Evolutionary conservation across 192 early-diverging fungal genomes (phyloP), one percentile per base, ranked within the genome.

Genomic region (Coemansia sp.): DNA sequence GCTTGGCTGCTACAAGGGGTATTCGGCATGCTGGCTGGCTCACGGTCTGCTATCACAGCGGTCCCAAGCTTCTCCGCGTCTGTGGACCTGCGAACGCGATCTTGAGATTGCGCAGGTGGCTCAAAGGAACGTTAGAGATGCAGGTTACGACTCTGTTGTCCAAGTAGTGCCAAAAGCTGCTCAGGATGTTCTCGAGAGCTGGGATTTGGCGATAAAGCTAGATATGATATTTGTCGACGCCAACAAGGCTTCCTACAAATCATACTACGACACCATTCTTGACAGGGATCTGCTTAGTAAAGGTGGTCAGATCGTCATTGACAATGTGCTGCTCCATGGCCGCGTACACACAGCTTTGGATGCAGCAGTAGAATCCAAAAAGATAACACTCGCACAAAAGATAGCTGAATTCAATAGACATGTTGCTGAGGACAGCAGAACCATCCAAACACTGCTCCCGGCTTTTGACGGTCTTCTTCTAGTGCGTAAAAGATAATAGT

Each of bases 141-240:
- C 73, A 22, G 73, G 73, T 2, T 62, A 53, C 15, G n/a, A 48
- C 25, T 45, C 60, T 18, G 47, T 18, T 1, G 50, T 66, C 10
- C 57, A 47, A 2, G 55, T 76, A 1, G 14, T 76, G 10, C 22
- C 41, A 8, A 34, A 57, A 18, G 17, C 67, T 0, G 73, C 73
- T 2, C 55, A 55, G 19, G 11, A 49, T 2, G 60, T 63, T 5
- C 45, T 82, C 6, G 5, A 53, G 4, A 48, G 68, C 0, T 71
- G 69, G 61, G 62, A 82, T 40, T 57, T 58, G 2, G 61, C 12
- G 0, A 44, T 65, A n/a, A 67, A 80, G 49, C 83, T 87, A 53
- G 86, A 87, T 45, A 44, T 84, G 13, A 64, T 87, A 9, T 88
- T 86, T 57, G 51, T 88, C 24, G 86, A 90, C 67, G 88, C 88